A percentile compares a stretch with the other conserved stretches of the same genome.
phyloP scores from a whole-genome alignment of 257 asterid genomes.

The Ajuga chamaepitys region DNA sequence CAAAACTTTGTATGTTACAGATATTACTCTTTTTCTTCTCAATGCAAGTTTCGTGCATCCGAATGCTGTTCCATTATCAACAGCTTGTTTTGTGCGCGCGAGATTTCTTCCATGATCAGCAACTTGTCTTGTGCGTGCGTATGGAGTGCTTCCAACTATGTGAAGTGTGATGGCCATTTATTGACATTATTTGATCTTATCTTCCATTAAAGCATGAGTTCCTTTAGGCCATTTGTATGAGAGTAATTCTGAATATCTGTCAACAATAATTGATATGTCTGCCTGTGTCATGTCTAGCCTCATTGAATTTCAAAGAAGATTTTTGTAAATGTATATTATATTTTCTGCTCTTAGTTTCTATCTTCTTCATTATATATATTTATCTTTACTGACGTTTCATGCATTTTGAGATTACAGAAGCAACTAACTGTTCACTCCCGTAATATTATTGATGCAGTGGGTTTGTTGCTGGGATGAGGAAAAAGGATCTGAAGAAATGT shows the following conservation, averaged over 20 bases:
- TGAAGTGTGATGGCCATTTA: background rate
- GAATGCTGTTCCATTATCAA: background rate
- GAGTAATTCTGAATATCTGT: background rate
- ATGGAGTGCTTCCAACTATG: background rate
- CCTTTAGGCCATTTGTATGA: background rate
- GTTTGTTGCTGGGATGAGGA: slow-evolving; percentile 50
- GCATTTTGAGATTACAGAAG: background rate
- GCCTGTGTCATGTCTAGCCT: background rate
- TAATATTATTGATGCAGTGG: slow-evolving; percentile 43
- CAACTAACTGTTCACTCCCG: background rate
- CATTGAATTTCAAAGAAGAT: background rate
- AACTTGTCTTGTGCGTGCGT: too few species aligned
- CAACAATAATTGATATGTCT: background rate
- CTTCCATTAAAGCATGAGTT: background rate
- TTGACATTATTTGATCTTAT: background rate
- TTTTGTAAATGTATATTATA: background rate
- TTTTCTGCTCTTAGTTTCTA: background rate
- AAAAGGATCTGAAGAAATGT: slow-evolving; percentile 30
- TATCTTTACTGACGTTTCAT: background rate
- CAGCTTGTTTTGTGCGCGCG: background rate
- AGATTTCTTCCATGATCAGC: background rate
- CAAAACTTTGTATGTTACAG: background rate
- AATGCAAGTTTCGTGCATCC: background rate
- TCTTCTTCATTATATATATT: background rate
- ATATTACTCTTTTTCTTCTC: background rate